phyloP scores from a whole-genome alignment of 2,329 filamentous ascomycete species.

The Botryotinia globosa region DNA sequence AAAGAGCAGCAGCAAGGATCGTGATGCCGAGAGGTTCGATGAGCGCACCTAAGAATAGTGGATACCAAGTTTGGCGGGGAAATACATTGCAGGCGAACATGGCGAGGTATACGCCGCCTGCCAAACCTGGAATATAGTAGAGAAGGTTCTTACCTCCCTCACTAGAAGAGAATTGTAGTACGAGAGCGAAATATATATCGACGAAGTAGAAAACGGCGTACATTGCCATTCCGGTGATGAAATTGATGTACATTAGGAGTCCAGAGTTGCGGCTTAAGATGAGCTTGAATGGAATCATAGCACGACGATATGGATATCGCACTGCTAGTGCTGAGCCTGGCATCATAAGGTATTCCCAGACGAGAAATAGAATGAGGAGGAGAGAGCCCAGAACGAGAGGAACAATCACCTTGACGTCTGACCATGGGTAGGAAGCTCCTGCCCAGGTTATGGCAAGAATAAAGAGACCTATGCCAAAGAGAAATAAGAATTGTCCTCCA shows the following conservation, averaged over 20 bases:
- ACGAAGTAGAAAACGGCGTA: slow-evolving; percentile 65
- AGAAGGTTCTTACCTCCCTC: slow-evolving; percentile 56
- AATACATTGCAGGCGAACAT: slow-evolving; percentile 59
- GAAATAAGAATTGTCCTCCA: slow-evolving; percentile 55
- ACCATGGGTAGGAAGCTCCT: slow-evolving; percentile 45
- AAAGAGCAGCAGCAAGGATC: slow-evolving; percentile 56
- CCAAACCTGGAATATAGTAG: slow-evolving; percentile 63
- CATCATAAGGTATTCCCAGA: slow-evolving; percentile 46
- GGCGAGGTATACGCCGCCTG: slow-evolving; percentile 56
- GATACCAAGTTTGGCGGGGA: slow-evolving; percentile 59
- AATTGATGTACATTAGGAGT: slow-evolving; percentile 61
- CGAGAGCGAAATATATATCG: slow-evolving; percentile 64
- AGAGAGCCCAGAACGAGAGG: slow-evolving; percentile 42
- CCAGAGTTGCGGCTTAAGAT: slow-evolving; percentile 56
- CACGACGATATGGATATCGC: slow-evolving; percentile 51
- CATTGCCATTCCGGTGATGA: slow-evolving; percentile 50
- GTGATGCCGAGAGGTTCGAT: slow-evolving; percentile 58
- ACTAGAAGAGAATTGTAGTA: slow-evolving; percentile 51
- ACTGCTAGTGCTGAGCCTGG: slow-evolving; percentile 47
- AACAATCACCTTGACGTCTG: slow-evolving; percentile 40
- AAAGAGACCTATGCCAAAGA: slow-evolving; percentile 40
- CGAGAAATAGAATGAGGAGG: slow-evolving; percentile 41
- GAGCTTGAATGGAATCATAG: slow-evolving; percentile 64
- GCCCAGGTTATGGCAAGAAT: slow-evolving; percentile 48
- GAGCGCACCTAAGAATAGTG: slow-evolving; percentile 55